Conservation (phyloP, 1,139 yeast species). For the Yamadazyma sp. region DNA sequence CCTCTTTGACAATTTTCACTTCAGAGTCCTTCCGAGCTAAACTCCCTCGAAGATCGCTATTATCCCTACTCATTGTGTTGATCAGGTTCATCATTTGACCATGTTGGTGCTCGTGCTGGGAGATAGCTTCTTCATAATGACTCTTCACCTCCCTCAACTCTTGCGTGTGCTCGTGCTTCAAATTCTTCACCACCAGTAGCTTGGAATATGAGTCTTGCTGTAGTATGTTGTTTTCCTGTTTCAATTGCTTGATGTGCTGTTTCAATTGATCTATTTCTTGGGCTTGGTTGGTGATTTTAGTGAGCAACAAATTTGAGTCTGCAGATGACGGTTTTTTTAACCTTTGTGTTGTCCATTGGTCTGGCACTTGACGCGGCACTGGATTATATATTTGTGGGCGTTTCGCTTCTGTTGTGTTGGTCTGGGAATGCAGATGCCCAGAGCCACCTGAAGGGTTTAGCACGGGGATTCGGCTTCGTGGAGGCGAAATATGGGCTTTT, state of each 20-base stretch:
- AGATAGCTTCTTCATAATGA: slow-evolving; percentile 5
- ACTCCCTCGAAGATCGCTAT: neutral
- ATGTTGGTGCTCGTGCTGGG: neutral
- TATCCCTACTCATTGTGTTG: slow-evolving; percentile 3
- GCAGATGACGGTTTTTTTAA: slow-evolving; percentile 1
- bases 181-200: slow-evolving; percentile 6
- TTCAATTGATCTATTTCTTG: slow-evolving; percentile 9
- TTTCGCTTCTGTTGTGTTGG: neutral
- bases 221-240: slow-evolving; percentile 9
- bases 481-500: neutral
- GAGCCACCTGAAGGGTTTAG: neutral
- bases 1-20: slow-evolving; percentile 5
- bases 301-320: slow-evolving; percentile 8
- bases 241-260: slow-evolving; percentile 8
- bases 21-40: slow-evolving; percentile 3
- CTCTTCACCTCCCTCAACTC: slow-evolving; percentile 1
- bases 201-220: slow-evolving; percentile 12
- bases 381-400: neutral
- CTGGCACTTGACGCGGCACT: neutral
- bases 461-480: neutral
- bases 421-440: neutral
- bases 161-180: slow-evolving; percentile 2
- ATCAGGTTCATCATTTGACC: slow-evolving; percentile 3
- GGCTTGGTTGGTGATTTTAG: slow-evolving; percentile 8
- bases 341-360: neutral